Conservation (phyloP, 768 basidiomycete species). For the Lactarius psammicola region DNA sequence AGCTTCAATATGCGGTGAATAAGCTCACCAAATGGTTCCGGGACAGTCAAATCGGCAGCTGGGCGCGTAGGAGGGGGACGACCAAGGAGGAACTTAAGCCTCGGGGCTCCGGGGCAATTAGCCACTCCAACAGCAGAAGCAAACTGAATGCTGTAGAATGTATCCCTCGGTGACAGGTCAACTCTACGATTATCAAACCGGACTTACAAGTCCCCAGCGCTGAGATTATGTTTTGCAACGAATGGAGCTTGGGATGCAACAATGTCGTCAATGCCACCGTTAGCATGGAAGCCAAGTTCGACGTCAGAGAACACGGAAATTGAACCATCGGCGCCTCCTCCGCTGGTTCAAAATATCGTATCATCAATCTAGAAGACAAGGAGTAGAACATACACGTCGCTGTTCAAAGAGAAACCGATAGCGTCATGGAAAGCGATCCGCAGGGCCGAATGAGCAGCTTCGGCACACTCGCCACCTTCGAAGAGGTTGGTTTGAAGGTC, state of each 20-base stretch:
- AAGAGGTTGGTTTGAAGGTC: conserved; percentile 37
- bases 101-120: conserved; percentile 39
- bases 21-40: conserved; percentile 35
- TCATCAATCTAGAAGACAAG: neutral
- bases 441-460: conserved; percentile 35
- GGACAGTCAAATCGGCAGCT: conserved; percentile 31
- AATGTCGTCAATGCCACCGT: conserved; percentile 26
- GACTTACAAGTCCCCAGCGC: conserved; percentile 48
- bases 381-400: neutral
- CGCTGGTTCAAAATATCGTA: conserved; percentile 11
- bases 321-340: conserved; percentile 33
- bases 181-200: neutral
- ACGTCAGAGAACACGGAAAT: conserved; percentile 27
- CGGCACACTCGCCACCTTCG: conserved; percentile 34
- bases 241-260: conserved; percentile 34
- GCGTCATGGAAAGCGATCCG: conserved; percentile 35
- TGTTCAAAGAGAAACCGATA: conserved; percentile 23
- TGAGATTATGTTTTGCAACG: conserved; percentile 45
- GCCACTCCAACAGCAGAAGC: conserved; percentile 37
- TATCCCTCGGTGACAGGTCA: neutral
- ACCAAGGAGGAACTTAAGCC: conserved; percentile 38
- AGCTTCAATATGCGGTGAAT: neutral
- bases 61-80: conserved; percentile 33
- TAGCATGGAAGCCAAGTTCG: conserved; percentile 28
- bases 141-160: conserved; percentile 35